Evolutionary conservation across 1,284 basidiomycete genomes (phyloP).

Genomic region (Moesziomyces aphidis): DNA sequence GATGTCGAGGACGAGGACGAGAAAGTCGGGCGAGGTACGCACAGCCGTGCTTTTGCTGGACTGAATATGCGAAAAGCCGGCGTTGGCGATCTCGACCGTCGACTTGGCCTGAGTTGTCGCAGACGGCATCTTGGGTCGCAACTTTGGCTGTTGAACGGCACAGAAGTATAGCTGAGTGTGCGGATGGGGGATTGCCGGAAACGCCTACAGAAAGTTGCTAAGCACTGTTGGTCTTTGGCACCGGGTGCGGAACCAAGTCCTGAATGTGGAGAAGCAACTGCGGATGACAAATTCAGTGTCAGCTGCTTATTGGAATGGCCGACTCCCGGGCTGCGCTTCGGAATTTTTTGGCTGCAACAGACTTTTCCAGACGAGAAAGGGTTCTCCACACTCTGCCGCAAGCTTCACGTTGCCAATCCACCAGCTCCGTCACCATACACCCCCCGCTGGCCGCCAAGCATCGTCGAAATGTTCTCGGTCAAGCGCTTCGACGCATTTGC

Average conservation of each 20-base stretch:
- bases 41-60: slow-evolving; percentile 18
- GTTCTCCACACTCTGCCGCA: slow-evolving; percentile 9
- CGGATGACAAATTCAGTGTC: not conserved
- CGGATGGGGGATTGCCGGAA: not conserved
- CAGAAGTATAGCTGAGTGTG: no score
- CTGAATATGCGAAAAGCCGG: slow-evolving; percentile 47
- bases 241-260: not conserved
- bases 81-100: slow-evolving; percentile 44
- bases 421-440: not conserved
- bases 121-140: slow-evolving; percentile 23
- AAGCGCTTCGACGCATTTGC: slow-evolving; percentile 53
- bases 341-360: slow-evolving; percentile 10
- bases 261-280: slow-evolving; percentile 8
- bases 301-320: not conserved
- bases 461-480: slow-evolving; percentile 45
- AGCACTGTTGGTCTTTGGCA: no score
- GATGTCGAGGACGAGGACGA: slow-evolving; percentile 63
- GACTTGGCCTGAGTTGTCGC: slow-evolving; percentile 33
- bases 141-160: no score
- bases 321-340: slow-evolving; percentile 1
- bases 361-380: slow-evolving; percentile 12
- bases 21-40: slow-evolving; percentile 55
- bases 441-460: not conserved
- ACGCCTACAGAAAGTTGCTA: no score
- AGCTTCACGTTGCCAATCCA: not conserved